phyloP scores from a whole-genome alignment of 2,329 filamentous ascomycete species.

The Fusarium globosum region DNA sequence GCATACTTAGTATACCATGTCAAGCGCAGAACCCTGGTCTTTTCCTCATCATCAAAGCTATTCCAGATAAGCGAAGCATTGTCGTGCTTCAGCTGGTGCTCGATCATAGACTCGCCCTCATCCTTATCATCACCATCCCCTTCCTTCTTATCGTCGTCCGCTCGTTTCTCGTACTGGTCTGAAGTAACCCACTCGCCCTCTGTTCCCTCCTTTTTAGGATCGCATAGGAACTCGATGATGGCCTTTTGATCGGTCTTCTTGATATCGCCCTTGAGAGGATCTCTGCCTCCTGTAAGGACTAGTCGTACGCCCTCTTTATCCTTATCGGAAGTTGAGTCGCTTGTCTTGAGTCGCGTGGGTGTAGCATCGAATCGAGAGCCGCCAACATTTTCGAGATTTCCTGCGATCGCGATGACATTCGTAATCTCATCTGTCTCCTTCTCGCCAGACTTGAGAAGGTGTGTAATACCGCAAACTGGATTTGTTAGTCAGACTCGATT shows the following conservation, averaged over 20 bases:
- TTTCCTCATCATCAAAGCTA: conserved; percentile 72
- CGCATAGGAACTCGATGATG: conserved; percentile 87
- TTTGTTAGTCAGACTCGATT: conserved; percentile 12
- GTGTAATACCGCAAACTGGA: conserved; percentile 80
- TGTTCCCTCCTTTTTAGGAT: conserved; percentile 75
- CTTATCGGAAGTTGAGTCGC: conserved; percentile 71
- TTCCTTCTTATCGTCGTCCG: conserved; percentile 51
- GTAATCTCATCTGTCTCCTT: conserved; percentile 37
- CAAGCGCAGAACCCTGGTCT: conserved; percentile 73
- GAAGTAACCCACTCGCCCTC: conserved; percentile 74
- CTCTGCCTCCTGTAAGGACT: conserved; percentile 71
- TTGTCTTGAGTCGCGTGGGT: conserved; percentile 72
- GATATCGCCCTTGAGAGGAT: conserved; percentile 57
- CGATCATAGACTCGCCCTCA: conserved; percentile 55
- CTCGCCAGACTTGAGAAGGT: conserved; percentile 61
- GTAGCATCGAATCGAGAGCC: conserved; percentile 72
- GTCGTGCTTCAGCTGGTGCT: conserved; percentile 65
- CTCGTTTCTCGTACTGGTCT: conserved; percentile 62
- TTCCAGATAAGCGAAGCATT: conserved; percentile 78
- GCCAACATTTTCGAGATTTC: conserved; percentile 70
- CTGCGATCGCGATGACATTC: conserved; percentile 78
- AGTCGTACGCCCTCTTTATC: conserved; percentile 78
- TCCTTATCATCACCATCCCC: conserved; percentile 53
- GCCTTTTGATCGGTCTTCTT: conserved; percentile 74
- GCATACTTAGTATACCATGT: conserved; percentile 91